These are phyloP conservation scores for Ophiocordyceps camponoti-saundersi DNA, from an alignment of 2,329 filamentous ascomycete species.

Conservation along the genomic window DNA sequence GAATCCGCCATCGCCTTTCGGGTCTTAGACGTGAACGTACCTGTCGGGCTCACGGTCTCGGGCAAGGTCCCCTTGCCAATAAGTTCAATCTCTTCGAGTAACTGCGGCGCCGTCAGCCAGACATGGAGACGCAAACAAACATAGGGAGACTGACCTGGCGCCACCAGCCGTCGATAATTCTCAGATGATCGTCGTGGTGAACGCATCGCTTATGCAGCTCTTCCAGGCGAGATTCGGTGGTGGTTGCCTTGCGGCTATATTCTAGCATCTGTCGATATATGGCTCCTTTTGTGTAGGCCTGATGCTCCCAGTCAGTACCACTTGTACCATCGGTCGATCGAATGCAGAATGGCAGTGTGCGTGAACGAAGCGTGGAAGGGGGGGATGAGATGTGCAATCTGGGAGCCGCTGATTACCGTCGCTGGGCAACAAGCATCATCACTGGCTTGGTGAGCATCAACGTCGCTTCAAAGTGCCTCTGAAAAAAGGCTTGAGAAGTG, in stretches of 20 bases:
- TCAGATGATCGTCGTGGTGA: slow-evolving; percentile 84
- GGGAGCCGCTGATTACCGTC: slow-evolving; percentile 13
- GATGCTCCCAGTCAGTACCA: slow-evolving; percentile 10
- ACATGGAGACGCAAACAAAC: not conserved
- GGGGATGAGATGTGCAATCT: slow-evolving; percentile 2
- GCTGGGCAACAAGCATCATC: slow-evolving; percentile 15
- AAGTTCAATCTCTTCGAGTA: slow-evolving; percentile 47
- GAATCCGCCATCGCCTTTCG: not conserved
- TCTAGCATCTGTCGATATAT: slow-evolving; percentile 96
- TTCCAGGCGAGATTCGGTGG: slow-evolving; percentile 64
- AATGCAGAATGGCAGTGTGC: not conserved
- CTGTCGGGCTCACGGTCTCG: slow-evolving; percentile 5
- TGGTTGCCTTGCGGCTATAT: slow-evolving; percentile 79
- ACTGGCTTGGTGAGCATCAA: slow-evolving; percentile 19
- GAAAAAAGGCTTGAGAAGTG: slow-evolving; percentile 8
- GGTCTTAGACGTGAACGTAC: slow-evolving; percentile 6
- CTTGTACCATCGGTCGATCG: not conserved
- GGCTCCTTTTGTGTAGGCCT: slow-evolving; percentile 57
- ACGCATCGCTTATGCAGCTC: slow-evolving; percentile 62
- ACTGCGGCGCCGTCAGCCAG: slow-evolving; percentile 17
- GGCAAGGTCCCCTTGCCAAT: slow-evolving; percentile 32
- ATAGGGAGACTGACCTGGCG: slow-evolving; percentile 51
- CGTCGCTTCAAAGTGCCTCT: slow-evolving; percentile 13
- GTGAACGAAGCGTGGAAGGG: slow-evolving; percentile 3
- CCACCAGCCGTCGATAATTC: slow-evolving; percentile 86